Evolutionary conservation across 345 rosid genomes (phyloP).

Genomic region (Salix suchowensis): DNA sequence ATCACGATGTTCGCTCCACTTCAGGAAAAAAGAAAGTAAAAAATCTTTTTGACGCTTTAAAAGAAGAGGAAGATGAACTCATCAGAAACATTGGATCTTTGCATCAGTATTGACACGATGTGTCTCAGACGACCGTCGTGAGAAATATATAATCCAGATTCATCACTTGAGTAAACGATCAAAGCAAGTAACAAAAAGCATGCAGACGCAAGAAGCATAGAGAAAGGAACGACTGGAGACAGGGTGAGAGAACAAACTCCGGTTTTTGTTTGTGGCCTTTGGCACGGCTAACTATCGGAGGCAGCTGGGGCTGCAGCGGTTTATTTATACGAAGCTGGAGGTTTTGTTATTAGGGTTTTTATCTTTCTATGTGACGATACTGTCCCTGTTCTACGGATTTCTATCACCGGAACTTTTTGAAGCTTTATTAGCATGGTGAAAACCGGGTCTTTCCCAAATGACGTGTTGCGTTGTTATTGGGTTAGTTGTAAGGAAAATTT

Average conservation of each 20-base stretch:
- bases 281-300: not conserved
- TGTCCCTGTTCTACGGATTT: not conserved
- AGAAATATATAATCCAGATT: conserved; percentile 42
- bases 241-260: not conserved
- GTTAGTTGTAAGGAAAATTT: too few relatives aligned
- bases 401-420: too few relatives aligned
- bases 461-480: too few relatives aligned
- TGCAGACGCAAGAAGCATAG: not conserved
- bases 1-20: conserved; percentile 8
- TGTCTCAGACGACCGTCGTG: conserved; percentile 82
- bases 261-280: not conserved
- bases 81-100: conserved; percentile 43
- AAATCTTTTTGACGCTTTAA: not conserved
- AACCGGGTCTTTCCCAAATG: too few relatives aligned
- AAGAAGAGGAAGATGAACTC: not conserved
- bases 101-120: conserved; percentile 36
- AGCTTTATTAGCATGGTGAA: too few relatives aligned
- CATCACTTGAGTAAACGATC: conserved; percentile 38
- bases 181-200: not conserved
- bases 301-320: not conserved
- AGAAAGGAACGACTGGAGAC: not conserved
- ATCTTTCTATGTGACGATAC: conserved; percentile 8
- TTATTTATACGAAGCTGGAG: not conserved
- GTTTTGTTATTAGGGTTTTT: not conserved
- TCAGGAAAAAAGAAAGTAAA: not conserved